Percentiles rank a stretch among this genome's conserved stretches.
phyloP scores from a whole-genome alignment of 768 basidiomycete genomes.

The Floccularia luteovirens region DNA sequence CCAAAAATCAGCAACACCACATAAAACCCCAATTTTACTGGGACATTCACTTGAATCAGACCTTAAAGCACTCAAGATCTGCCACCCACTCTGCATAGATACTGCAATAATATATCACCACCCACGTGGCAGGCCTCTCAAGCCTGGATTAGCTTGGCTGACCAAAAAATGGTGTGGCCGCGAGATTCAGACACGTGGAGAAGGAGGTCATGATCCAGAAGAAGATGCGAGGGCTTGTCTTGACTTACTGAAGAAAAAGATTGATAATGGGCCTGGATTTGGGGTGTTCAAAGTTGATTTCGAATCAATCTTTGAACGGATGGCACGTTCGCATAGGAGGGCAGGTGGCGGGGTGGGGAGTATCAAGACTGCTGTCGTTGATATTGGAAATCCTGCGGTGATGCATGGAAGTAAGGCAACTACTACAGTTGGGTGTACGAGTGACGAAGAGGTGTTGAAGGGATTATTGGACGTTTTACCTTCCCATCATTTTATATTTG shows the following conservation, averaged over 20 bases:
- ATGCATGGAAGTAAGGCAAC: constrained; percentile 86
- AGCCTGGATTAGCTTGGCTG: constrained; percentile 95
- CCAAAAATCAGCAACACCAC: constrained; percentile 15
- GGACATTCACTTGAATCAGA: constrained; percentile 97
- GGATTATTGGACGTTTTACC: constrained; percentile 51
- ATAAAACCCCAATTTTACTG: constrained; percentile 69
- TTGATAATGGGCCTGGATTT: constrained; percentile 70
- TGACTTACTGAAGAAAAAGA: constrained; percentile 77
- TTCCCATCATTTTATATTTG: constrained; percentile 78
- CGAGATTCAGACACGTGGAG: constrained; percentile 81
- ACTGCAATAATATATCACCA: constrained; percentile 89
- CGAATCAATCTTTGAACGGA: constrained; percentile 85
- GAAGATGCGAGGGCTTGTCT: constrained; percentile 90
- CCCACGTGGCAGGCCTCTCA: constrained; percentile 87
- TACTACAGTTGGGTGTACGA: constrained; percentile 65
- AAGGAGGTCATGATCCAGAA: constrained; percentile 88
- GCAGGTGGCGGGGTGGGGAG: constrained; percentile 28
- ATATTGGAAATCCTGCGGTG: constrained; percentile 74
- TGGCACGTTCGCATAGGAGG: constrained; percentile 44
- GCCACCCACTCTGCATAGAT: constrained; percentile 85
- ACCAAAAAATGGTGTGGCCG: constrained; percentile 88
- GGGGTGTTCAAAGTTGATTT: constrained; percentile 82
- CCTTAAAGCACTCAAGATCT: constrained; percentile 78
- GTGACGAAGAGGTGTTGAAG: constrained; percentile 74
- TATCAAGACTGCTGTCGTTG: constrained; percentile 63